Conservation (phyloP, 2,329 filamentous ascomycete species). For the Acarospora socialis region DNA sequence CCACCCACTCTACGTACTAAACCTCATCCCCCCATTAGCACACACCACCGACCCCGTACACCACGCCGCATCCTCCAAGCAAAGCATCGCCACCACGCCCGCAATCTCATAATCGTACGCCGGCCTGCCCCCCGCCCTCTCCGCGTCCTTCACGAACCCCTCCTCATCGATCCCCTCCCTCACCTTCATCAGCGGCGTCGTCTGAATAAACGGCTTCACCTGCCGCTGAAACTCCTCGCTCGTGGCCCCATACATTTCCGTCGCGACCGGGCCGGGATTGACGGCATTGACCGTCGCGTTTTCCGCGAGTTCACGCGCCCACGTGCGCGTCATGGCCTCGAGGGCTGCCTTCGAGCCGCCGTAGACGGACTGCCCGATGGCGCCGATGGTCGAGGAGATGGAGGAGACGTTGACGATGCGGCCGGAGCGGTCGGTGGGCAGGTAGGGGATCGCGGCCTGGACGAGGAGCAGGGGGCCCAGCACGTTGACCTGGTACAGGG, state of each 20-base stretch:
- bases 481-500: constrained; percentile 67
- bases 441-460: constrained; percentile 55
- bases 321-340: constrained; percentile 55
- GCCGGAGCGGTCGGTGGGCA: constrained; percentile 54
- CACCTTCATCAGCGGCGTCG: constrained; percentile 49
- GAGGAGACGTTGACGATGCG: constrained; percentile 49
- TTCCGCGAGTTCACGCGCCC: constrained; percentile 48
- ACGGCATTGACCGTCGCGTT: constrained; percentile 50
- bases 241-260: constrained; percentile 50
- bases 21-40: constrained; percentile 64
- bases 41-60: constrained; percentile 67
- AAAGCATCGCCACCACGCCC: constrained; percentile 63
- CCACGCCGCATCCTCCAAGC: constrained; percentile 57
- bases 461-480: constrained; percentile 65
- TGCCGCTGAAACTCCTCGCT: constrained; percentile 42
- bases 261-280: constrained; percentile 51
- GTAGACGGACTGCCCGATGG: constrained; percentile 45
- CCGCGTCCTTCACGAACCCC: constrained; percentile 45
- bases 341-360: constrained; percentile 53
- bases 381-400: constrained; percentile 44
- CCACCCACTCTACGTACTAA: constrained; percentile 23
- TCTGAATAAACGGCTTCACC: constrained; percentile 47
- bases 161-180: constrained; percentile 47
- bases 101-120: constrained; percentile 59
- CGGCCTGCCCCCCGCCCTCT: constrained; percentile 41